These are phyloP conservation scores for Exophiala lecanii-corni DNA, from an alignment of 2,329 filamentous ascomycete genomes.

Conservation along the genomic window DNA sequence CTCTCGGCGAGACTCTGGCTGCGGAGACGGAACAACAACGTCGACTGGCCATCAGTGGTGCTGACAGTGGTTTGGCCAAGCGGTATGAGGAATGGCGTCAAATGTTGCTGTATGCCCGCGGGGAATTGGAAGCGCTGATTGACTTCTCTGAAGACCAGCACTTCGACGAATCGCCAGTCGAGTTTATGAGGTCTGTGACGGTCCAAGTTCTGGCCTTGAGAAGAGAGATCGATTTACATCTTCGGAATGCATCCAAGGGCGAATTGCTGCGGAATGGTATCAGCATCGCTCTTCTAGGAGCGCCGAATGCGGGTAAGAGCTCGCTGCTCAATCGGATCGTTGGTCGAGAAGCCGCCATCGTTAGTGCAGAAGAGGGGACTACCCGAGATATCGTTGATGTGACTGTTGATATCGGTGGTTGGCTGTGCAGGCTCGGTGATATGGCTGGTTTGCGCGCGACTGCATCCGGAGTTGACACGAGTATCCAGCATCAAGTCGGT, in stretches of 20 bases:
- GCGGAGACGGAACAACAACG: constrained; percentile 89
- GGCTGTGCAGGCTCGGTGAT: constrained; percentile 89
- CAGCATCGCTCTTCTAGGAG: constrained; percentile 77
- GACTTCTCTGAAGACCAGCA: constrained; percentile 98
- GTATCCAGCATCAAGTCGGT: constrained; percentile 49
- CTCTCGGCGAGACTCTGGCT: constrained; percentile 56
- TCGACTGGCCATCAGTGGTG: constrained; percentile 74
- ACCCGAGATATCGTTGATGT: constrained; percentile 93
- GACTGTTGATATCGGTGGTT: constrained; percentile 81
- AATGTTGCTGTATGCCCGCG: constrained; percentile 72
- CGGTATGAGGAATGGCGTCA: constrained; percentile 81
- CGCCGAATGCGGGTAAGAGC: constrained; percentile 93
- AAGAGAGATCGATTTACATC: constrained; percentile 61
- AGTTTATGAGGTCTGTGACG: constrained; percentile 67
- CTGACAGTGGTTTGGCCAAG: constrained; percentile 62
- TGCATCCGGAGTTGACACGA: constrained; percentile 16
- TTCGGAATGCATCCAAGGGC: constrained; percentile 71
- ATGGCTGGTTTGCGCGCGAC: constrained; percentile 72
- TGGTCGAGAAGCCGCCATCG: constrained; percentile 89
- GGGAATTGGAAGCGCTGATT: constrained; percentile 90
- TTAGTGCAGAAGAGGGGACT: constrained; percentile 86
- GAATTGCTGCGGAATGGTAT: constrained; percentile 84
- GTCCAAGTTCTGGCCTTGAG: constrained; percentile 59
- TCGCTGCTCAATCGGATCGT: constrained; percentile 87
- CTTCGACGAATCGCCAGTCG: constrained; percentile 78